A percentile compares a stretch with the other conserved stretches of the same genome.
Conservation (phyloP, 768 basidiomycete genomes). For the Lactarius quietus region DNA sequence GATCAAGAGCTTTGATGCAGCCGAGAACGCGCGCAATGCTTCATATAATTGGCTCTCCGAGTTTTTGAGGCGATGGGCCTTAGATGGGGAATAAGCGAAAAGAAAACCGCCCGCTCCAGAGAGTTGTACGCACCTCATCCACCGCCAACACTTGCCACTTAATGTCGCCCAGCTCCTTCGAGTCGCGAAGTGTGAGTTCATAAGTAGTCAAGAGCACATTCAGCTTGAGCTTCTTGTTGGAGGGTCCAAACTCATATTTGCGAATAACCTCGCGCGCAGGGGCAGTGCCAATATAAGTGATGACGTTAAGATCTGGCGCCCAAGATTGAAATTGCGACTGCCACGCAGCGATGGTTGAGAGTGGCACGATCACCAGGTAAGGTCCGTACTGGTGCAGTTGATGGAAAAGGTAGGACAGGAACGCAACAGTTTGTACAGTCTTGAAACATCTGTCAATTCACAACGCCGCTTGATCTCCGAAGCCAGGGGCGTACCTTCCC, state of each 20-base stretch:
- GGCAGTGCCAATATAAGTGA: slow-evolving; percentile 93
- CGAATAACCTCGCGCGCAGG: slow-evolving; percentile 88
- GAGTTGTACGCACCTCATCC: slow-evolving; percentile 66
- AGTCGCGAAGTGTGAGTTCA: slow-evolving; percentile 88
- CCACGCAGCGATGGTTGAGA: slow-evolving; percentile 98
- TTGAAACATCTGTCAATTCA: slow-evolving; percentile 33
- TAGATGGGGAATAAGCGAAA: slow-evolving; percentile 2
- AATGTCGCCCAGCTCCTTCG: slow-evolving; percentile 84
- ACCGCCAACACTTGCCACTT: slow-evolving; percentile 98
- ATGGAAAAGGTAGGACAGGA: slow-evolving; percentile 94
- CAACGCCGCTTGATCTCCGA: slow-evolving; percentile 14
- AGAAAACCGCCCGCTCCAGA: neutral
- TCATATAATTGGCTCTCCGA: slow-evolving; percentile 96
- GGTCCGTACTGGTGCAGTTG: slow-evolving; percentile 91
- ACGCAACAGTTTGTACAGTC: slow-evolving; percentile 95
- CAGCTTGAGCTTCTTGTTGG: slow-evolving; percentile 88
- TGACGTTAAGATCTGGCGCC: slow-evolving; percentile 96
- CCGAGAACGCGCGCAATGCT: slow-evolving; percentile 82
- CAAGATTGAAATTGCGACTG: slow-evolving; percentile 90
- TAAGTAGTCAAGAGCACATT: slow-evolving; percentile 97
- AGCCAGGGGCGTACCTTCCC: slow-evolving; percentile 63
- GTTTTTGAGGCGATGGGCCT: slow-evolving; percentile 98
- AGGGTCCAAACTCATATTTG: slow-evolving; percentile 83
- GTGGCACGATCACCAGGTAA: slow-evolving; percentile 94
- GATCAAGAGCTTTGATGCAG: slow-evolving; percentile 91